Evolutionary conservation across 1,284 basidiomycete species (phyloP).

Genomic region (Neonothopanus nambi): DNA sequence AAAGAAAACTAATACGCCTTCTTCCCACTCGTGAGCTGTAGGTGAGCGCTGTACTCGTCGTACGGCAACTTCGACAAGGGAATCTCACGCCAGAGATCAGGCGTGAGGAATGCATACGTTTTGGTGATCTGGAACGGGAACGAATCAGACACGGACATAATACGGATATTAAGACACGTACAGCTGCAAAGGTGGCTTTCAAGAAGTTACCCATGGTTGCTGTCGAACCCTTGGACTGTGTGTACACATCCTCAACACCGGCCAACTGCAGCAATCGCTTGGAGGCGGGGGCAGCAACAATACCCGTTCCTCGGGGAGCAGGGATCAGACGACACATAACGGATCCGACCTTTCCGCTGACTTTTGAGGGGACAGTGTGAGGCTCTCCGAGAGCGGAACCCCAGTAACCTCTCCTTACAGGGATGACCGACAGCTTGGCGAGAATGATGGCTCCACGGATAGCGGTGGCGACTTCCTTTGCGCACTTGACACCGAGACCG

Average conservation of each 20-base stretch:
- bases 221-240: constrained; percentile 96
- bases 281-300: constrained; percentile 96
- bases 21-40: constrained; percentile 81
- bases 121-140: constrained; percentile 76
- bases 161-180: constrained; percentile 40
- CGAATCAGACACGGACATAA: constrained; percentile 2
- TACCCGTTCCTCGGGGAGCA: constrained; percentile 98
- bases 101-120: constrained; percentile 97
- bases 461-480: constrained; percentile 99
- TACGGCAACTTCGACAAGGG: constrained; percentile 87
- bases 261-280: constrained; percentile 98
- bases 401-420: constrained; percentile 99
- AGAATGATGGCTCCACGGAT: constrained; percentile 99
- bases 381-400: constrained; percentile 98
- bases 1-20: constrained; percentile 68
- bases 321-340: constrained; percentile 99
- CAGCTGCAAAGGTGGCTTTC: constrained; percentile 97
- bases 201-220: constrained; percentile 99
- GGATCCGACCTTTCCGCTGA: constrained; percentile 97
- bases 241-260: constrained; percentile 95
- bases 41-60: constrained; percentile 92
- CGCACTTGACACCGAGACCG: constrained; percentile 99
- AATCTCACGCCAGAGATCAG: constrained; percentile 97
- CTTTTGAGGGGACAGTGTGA: constrained; percentile 99
- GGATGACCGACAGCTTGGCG: constrained; percentile 93